Conservation (phyloP, 805 yeast species). For the Saccharomyces eubayanus region DNA sequence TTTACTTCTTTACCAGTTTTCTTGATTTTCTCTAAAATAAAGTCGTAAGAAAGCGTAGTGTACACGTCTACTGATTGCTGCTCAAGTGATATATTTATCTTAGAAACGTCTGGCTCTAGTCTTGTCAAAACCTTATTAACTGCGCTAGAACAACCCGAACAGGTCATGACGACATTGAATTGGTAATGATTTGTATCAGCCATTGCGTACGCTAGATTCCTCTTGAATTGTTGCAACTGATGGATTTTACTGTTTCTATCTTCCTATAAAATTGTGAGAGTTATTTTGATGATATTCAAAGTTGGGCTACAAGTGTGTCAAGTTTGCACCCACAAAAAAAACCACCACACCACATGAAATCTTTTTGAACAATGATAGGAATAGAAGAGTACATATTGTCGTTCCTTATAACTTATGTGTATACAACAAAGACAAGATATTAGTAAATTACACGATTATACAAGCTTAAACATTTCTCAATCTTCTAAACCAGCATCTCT, state of each 20-base stretch:
- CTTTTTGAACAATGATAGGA: background rate
- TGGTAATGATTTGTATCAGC: slow-evolving; percentile 51
- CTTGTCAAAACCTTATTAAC: slow-evolving; percentile 65
- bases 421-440: background rate
- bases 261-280: background rate
- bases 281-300: background rate
- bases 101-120: slow-evolving; percentile 61
- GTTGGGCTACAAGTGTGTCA: background rate
- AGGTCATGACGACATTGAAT: slow-evolving; percentile 77
- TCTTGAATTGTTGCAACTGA: background rate
- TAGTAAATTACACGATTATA: background rate
- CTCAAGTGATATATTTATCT: slow-evolving; percentile 66
- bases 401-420: background rate
- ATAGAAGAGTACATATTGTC: background rate
- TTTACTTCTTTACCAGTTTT: slow-evolving; percentile 86
- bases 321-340: background rate
- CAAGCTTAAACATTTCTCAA: background rate
- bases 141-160: slow-evolving; percentile 84
- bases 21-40: slow-evolving; percentile 68
- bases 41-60: slow-evolving; percentile 59
- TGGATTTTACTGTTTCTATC: background rate
- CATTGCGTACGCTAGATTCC: slow-evolving; percentile 4
- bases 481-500: slow-evolving; percentile 41
- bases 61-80: slow-evolving; percentile 75
- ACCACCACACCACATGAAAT: background rate